Percentiles rank a stretch among this genome's conserved stretches.
These are phyloP conservation scores for Pyricularia sp. DNA, from an alignment of 2,329 filamentous ascomycete species.

Conservation along the genomic window DNA sequence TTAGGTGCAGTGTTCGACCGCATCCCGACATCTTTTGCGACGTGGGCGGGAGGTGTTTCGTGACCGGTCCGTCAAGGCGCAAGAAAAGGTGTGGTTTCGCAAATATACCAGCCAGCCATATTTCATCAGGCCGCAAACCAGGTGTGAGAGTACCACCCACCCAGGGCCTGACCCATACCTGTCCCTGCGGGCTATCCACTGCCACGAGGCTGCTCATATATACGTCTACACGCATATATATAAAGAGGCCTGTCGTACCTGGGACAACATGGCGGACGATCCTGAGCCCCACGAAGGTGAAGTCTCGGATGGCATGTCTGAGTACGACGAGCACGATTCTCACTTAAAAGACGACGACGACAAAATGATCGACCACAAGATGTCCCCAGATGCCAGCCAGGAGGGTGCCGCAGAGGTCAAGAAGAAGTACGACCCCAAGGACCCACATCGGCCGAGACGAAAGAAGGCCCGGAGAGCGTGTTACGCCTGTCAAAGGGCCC, in stretches of 20 bases:
- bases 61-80: conserved; percentile 1
- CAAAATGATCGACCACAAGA: conserved; percentile 40
- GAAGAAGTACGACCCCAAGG: conserved; percentile 75
- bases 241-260: conserved; percentile 21
- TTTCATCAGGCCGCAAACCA: background rate
- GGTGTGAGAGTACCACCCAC: conserved; percentile 1
- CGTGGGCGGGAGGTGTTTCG: background rate
- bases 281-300: conserved; percentile 43
- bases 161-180: background rate
- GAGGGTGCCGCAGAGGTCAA: conserved; percentile 35
- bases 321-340: conserved; percentile 37
- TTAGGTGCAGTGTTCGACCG: background rate
- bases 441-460: conserved; percentile 76
- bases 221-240: conserved; percentile 13
- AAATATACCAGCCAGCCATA: conserved; percentile 1
- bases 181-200: background rate
- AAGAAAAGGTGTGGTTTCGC: conserved; percentile 4
- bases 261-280: conserved; percentile 46
- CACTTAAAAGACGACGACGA: conserved; percentile 38
- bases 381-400: conserved; percentile 24
- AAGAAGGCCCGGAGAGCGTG: conserved; percentile 96
- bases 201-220: conserved; percentile 22
- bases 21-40: background rate
- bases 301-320: conserved; percentile 49
- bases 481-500: conserved; percentile 92